Conservation (phyloP, 1,139 yeast genomes). For the Diutina scorzettiae region DNA sequence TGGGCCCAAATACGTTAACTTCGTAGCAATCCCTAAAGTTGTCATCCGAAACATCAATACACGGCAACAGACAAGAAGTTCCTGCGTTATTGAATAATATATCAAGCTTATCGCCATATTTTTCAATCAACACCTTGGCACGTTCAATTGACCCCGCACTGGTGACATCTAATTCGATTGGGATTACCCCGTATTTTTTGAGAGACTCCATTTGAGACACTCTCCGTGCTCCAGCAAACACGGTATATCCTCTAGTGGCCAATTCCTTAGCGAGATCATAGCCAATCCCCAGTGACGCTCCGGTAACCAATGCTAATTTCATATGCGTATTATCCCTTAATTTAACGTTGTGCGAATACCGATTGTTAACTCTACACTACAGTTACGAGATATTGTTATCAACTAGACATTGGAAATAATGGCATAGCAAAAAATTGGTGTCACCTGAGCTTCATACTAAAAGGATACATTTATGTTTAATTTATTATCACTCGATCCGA, state of each 20-base stretch:
- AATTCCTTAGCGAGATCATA: slow-evolving; percentile 53
- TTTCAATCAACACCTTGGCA: slow-evolving; percentile 29
- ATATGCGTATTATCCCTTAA: no score
- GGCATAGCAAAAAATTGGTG: no score
- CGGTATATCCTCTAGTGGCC: slow-evolving; percentile 49
- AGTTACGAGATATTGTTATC: no score
- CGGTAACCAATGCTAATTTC: slow-evolving; percentile 57
- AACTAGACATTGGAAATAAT: no score
- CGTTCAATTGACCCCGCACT: slow-evolving; percentile 36
- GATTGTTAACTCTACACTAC: no score
- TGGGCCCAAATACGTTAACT: slow-evolving; percentile 5
- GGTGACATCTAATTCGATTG: slow-evolving; percentile 40
- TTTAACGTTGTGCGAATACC: no score
- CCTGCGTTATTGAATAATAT: slow-evolving; percentile 16
- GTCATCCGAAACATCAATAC: slow-evolving; percentile 31
- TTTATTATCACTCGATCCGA: no score
- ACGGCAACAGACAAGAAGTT: slow-evolving; percentile 59
- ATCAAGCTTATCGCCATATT: slow-evolving; percentile 25
- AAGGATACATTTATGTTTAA: no score
- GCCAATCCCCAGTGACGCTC: slow-evolving; percentile 80
- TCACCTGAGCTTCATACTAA: no score
- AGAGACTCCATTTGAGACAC: slow-evolving; percentile 49
- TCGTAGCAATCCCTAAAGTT: background rate
- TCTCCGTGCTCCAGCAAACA: slow-evolving; percentile 67
- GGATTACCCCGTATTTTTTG: slow-evolving; percentile 24